phyloP scores from a whole-genome alignment of 208 protist genomes.

The Trypanosoma lewisi region DNA sequence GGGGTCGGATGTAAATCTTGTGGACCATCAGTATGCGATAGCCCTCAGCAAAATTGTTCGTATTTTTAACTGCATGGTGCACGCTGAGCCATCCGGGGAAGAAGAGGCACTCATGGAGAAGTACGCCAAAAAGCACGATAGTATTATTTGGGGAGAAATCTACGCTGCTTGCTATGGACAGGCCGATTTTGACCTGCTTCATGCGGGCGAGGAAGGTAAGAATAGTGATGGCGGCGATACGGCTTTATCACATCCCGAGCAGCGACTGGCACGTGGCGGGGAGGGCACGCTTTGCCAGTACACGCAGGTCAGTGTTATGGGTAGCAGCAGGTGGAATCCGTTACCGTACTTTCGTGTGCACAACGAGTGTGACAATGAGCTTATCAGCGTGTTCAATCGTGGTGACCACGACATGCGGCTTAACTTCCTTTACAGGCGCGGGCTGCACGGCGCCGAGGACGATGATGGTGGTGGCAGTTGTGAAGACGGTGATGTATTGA shows the following conservation, averaged over 20 bases:
- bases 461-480: neutral
- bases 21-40: conserved; percentile 60
- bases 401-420: neutral
- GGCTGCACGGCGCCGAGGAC: neutral
- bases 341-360: conserved; percentile 53
- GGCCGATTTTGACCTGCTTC: neutral
- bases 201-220: neutral
- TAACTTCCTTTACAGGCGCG: neutral
- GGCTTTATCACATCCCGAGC: conserved; percentile 5
- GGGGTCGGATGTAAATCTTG: conserved; percentile 26
- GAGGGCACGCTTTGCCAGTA: conserved; percentile 50
- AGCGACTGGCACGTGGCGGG: conserved; percentile 29
- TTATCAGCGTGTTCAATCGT: conserved; percentile 50
- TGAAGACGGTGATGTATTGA: neutral
- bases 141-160: conserved; percentile 57
- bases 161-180: conserved; percentile 57
- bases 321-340: conserved; percentile 35
- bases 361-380: conserved; percentile 38
- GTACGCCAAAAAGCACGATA: conserved; percentile 39
- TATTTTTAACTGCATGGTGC: conserved; percentile 66
- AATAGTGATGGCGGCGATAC: neutral
- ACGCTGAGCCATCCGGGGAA: conserved; percentile 52
- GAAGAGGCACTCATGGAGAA: conserved; percentile 49
- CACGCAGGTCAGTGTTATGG: conserved; percentile 49
- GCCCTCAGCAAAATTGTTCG: conserved; percentile 65